phyloP scores from a whole-genome alignment of 2,329 filamentous ascomycete genomes.

The Fusarium sp. region DNA sequence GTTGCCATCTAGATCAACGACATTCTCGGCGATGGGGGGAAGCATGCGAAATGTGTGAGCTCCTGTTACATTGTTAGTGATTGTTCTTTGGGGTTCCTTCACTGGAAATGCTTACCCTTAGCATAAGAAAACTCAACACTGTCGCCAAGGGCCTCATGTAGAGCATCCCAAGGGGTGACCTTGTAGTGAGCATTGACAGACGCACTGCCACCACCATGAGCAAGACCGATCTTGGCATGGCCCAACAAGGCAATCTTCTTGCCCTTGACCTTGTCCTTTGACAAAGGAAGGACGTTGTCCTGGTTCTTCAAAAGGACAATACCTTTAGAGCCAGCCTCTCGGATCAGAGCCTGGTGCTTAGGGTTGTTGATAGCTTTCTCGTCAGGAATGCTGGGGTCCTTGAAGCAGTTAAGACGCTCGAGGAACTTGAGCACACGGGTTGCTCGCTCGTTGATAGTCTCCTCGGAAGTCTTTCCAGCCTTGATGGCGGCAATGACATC shows the following conservation, averaged over 20 bases:
- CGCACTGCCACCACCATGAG: conserved; percentile 54
- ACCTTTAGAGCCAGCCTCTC: conserved; percentile 59
- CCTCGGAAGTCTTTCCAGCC: conserved; percentile 44
- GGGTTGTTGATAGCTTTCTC: conserved; percentile 47
- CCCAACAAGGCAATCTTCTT: conserved; percentile 50
- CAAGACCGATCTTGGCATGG: conserved; percentile 49
- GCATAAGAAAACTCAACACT: conserved; percentile 46
- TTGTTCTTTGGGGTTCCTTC: fast-evolving
- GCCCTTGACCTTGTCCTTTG: conserved; percentile 48
- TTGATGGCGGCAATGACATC: conserved; percentile 48
- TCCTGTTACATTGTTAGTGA: conserved; percentile 25
- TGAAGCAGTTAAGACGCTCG: conserved; percentile 45
- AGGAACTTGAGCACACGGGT: conserved; percentile 46
- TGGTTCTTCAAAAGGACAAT: conserved; percentile 74
- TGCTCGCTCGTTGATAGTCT: conserved; percentile 46
- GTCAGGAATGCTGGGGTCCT: conserved; percentile 43
- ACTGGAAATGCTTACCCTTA: conserved; percentile 33
- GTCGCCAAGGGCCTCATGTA: conserved; percentile 43
- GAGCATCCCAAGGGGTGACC: conserved; percentile 50
- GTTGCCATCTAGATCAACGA: conserved; percentile 48
- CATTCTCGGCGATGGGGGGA: conserved; percentile 41
- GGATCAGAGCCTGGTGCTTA: conserved; percentile 47
- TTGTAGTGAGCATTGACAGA: conserved; percentile 51
- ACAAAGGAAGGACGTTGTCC: conserved; percentile 66
- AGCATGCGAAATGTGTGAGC: conserved; percentile 44